phyloP scores from a whole-genome alignment of 2,329 filamentous ascomycete species.

The Cercospora canescens region DNA sequence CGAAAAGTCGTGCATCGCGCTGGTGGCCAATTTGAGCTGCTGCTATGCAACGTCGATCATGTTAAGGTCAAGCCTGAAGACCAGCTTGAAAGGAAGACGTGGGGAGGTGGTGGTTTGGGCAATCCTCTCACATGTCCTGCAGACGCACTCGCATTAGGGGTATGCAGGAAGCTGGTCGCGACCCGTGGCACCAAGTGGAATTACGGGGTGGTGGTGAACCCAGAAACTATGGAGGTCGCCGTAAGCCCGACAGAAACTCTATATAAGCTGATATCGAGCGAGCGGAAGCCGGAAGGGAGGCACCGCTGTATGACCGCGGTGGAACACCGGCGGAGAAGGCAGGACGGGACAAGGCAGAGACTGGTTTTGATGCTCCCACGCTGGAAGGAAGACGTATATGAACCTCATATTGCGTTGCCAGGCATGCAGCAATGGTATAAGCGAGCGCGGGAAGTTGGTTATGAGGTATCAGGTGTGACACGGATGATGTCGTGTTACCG shows the following conservation, averaged over 20 bases:
- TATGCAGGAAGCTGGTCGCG: slow-evolving; percentile 27
- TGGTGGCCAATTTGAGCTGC: slow-evolving; percentile 19
- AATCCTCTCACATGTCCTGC: slow-evolving; percentile 27
- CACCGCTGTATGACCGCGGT: slow-evolving; percentile 27
- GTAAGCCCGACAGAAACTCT: slow-evolving; percentile 24
- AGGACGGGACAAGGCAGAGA: slow-evolving; percentile 25
- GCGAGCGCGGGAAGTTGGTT: slow-evolving; percentile 23
- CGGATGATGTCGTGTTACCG: not conserved
- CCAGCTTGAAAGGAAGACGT: slow-evolving; percentile 29
- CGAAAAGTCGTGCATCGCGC: slow-evolving; percentile 25
- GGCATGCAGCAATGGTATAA: slow-evolving; percentile 31
- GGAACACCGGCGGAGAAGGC: slow-evolving; percentile 27
- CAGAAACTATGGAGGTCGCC: slow-evolving; percentile 22
- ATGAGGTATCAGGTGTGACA: slow-evolving; percentile 27
- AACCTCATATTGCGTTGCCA: slow-evolving; percentile 28
- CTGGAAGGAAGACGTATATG: slow-evolving; percentile 31
- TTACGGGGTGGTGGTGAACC: slow-evolving; percentile 27
- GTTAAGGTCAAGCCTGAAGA: slow-evolving; percentile 30
- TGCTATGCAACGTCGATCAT: slow-evolving; percentile 29
- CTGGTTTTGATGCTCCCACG: slow-evolving; percentile 26
- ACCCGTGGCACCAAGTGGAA: slow-evolving; percentile 24
- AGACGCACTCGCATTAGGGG: slow-evolving; percentile 29
- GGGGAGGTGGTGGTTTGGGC: slow-evolving; percentile 29
- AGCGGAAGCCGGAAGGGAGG: slow-evolving; percentile 26
- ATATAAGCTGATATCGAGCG: slow-evolving; percentile 27